Evolutionary conservation across 352 stramenopile genomes (phyloP).

Genomic region (Pythium biforme): DNA sequence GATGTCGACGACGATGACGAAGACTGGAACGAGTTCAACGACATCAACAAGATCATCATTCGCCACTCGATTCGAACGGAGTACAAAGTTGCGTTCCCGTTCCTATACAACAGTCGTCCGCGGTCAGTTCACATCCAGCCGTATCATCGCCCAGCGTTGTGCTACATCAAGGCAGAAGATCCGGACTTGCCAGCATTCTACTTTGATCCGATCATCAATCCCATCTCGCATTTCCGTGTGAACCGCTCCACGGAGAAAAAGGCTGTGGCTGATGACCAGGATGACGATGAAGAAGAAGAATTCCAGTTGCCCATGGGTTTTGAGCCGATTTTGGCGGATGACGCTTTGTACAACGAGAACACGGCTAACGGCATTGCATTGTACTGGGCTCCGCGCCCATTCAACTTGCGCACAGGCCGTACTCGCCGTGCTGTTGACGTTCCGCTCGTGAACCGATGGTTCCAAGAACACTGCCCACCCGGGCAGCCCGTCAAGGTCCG

Average conservation of each 20-base stretch:
- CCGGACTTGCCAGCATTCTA: constrained; percentile 96
- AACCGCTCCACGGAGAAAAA: constrained; percentile 61
- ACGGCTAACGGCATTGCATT: constrained; percentile 97
- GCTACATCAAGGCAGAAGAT: constrained; percentile 97
- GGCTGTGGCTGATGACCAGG: constrained; percentile 47
- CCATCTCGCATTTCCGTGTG: constrained; percentile 93
- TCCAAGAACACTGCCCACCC: constrained; percentile 96
- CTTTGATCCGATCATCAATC: constrained; percentile 97
- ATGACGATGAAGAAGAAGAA: constrained; percentile 87
- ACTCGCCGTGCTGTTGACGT: constrained; percentile 97
- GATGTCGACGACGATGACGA: constrained; percentile 98
- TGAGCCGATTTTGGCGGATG: constrained; percentile 89
- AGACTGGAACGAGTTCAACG: constrained; percentile 99
- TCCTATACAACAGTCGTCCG: constrained; percentile 99
- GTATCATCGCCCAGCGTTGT: constrained; percentile 97
- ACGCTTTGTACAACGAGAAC: constrained; percentile 94
- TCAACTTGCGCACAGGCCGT: constrained; percentile 95
- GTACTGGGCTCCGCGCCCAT: constrained; percentile 97
- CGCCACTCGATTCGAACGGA: constrained; percentile 98
- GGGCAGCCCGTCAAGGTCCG: constrained; percentile 99
- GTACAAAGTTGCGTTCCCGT: constrained; percentile 99
- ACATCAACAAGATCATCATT: constrained; percentile 99
- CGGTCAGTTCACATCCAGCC: constrained; percentile 93
- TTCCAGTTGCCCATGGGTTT: constrained; percentile 88
- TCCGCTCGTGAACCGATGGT: constrained; percentile 99